Evolutionary conservation across 305 asterid species (phyloP).

Genomic region (Fraxinus paxiana): DNA sequence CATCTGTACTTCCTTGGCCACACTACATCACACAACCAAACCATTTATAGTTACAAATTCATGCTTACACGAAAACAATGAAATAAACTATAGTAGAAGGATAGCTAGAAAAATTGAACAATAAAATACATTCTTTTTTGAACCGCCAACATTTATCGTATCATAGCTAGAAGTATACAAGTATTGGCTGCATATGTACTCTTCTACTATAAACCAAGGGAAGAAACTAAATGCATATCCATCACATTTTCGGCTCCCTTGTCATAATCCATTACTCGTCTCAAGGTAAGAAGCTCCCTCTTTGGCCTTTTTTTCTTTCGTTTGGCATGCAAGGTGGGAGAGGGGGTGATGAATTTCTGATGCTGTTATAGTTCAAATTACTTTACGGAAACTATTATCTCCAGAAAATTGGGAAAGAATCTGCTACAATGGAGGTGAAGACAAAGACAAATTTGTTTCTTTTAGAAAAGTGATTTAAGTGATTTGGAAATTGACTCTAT

Average conservation of each 20-base stretch:
- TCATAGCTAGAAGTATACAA: background rate
- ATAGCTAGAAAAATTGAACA: background rate
- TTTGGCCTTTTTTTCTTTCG: background rate
- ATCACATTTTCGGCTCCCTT: background rate
- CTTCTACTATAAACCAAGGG: background rate
- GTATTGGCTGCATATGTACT: background rate
- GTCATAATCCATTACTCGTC: background rate
- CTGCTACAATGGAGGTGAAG: background rate
- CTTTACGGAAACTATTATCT: background rate
- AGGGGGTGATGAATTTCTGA: background rate
- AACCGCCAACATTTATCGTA: background rate
- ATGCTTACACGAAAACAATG: background rate
- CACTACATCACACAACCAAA: conserved; percentile 47
- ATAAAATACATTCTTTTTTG: background rate
- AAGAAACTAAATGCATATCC: background rate
- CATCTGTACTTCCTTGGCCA: conserved; percentile 97
- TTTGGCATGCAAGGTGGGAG: background rate
- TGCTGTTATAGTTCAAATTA: background rate
- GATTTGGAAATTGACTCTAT: background rate
- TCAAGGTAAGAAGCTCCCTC: background rate
- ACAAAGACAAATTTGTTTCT: background rate
- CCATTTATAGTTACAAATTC: background rate
- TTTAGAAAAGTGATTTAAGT: background rate
- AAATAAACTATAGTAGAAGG: conserved; percentile 1
- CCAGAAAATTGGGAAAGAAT: background rate